These are phyloP conservation scores for Circinella umbellata DNA, from an alignment of 371 early-diverging fungal genomes.

Conservation along the genomic window DNA sequence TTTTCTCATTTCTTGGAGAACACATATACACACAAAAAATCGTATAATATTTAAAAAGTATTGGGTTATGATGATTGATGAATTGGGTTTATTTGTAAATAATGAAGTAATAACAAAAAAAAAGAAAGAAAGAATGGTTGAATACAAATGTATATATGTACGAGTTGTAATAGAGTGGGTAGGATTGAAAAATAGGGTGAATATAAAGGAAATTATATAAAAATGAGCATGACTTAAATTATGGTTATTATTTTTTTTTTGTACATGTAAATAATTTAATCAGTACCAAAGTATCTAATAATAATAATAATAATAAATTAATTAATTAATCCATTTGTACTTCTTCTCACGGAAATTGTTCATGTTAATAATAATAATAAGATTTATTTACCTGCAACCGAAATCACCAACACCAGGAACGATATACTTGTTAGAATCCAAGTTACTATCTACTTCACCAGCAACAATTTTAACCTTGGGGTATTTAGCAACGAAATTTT, in stretches of 20 bases:
- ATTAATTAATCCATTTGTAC: no score
- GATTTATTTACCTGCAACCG: constrained; percentile 64
- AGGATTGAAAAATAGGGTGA: no score
- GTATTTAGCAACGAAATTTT: constrained; percentile 71
- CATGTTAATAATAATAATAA: neutral
- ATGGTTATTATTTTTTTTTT: no score
- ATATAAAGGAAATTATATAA: no score
- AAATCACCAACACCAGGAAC: constrained; percentile 96
- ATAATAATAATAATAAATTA: constrained; percentile 7
- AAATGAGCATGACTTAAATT: no score
- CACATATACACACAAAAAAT: no score
- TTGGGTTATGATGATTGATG: neutral
- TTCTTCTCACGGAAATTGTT: no score
- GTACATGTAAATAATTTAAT: constrained; percentile 8
- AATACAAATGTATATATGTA: neutral
- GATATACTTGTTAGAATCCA: constrained; percentile 86
- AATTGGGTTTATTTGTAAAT: neutral
- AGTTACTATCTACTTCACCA: constrained; percentile 83
- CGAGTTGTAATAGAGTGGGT: no score
- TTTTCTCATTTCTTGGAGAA: no score
- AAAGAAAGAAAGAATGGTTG: neutral
- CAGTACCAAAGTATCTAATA: constrained; percentile 35
- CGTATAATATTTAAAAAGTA: no score
- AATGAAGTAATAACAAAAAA: neutral
- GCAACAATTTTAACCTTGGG: constrained; percentile 87